A percentile compares a stretch with the other conserved stretches of the same genome.
phyloP scores from a whole-genome alignment of 805 yeast species.

The Suhomyces kilbournensis region DNA sequence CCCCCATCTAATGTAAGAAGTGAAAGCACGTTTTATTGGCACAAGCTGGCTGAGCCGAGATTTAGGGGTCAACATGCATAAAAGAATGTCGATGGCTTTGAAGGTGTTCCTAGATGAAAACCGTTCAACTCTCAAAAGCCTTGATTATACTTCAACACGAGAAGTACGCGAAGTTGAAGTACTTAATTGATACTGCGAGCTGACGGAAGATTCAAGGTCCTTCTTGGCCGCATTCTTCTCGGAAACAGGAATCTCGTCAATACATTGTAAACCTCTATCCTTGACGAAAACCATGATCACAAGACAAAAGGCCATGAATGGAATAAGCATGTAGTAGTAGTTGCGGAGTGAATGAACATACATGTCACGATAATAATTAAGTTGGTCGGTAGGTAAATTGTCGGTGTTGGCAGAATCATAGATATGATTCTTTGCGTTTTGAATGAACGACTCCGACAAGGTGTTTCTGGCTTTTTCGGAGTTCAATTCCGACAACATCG shows the following conservation, averaged over 20 bases:
- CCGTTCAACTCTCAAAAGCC: neutral
- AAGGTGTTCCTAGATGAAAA: neutral
- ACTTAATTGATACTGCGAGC: constrained; percentile 3
- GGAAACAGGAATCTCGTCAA: constrained; percentile 24
- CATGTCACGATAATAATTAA: constrained; percentile 13
- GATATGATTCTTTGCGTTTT: constrained; percentile 15
- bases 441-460: constrained; percentile 14
- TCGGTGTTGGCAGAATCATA: constrained; percentile 14
- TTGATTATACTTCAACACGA: neutral
- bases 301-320: constrained; percentile 21
- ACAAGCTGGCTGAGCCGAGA: neutral
- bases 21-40: neutral
- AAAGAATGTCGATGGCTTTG: neutral
- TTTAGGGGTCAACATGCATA: neutral
- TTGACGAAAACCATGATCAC: constrained; percentile 26
- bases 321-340: constrained; percentile 20
- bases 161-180: constrained; percentile 1
- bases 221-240: neutral
- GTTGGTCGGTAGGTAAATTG: constrained; percentile 22
- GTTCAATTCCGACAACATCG: constrained; percentile 24
- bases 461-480: neutral
- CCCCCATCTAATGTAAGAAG: neutral
- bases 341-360: constrained; percentile 19
- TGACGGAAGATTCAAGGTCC: constrained; percentile 9
- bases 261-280: constrained; percentile 38